phyloP scores from a whole-genome alignment of 345 rosid species.

The Brassica carinata region DNA sequence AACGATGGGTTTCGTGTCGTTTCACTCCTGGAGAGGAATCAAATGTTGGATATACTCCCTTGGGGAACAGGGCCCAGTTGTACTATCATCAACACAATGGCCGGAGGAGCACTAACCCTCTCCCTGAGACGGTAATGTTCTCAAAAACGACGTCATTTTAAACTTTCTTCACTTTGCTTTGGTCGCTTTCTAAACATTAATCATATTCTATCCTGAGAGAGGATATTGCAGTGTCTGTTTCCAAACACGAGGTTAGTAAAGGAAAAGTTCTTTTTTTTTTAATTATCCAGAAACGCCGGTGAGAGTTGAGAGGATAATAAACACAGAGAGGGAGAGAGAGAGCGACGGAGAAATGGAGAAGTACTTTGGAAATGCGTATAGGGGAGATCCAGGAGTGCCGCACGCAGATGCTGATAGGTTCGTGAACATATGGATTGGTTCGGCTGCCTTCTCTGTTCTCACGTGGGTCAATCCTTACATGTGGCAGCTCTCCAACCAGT shows the following conservation, averaged over 20 bases:
- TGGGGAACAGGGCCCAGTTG: background rate
- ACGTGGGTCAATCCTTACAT: conserved; percentile 75
- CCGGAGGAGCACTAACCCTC: background rate
- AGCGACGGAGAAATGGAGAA: conserved; percentile 59
- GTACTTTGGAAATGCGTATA: conserved; percentile 85
- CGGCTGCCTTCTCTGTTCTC: conserved; percentile 66
- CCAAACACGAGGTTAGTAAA: conserved; percentile 18
- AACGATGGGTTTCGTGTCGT: conserved; percentile 37
- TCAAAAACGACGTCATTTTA: background rate
- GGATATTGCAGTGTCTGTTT: background rate
- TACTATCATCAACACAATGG: background rate
- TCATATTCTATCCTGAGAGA: background rate
- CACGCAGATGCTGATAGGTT: conserved; percentile 75
- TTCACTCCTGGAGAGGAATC: conserved; percentile 2
- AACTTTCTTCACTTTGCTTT: background rate
- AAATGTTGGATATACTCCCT: background rate
- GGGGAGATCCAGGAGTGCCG: conserved; percentile 96
- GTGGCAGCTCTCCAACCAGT: conserved; percentile 77
- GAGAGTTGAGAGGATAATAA: conserved; percentile 3
- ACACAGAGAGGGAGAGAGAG: background rate
- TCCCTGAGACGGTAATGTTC: background rate
- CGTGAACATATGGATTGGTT: conserved; percentile 82
- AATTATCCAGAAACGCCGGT: conserved; percentile 30
- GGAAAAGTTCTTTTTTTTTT: background rate
- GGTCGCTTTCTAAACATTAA: background rate